Conservation (phyloP, 306 rosid species). For the Corylus heterophylla region DNA sequence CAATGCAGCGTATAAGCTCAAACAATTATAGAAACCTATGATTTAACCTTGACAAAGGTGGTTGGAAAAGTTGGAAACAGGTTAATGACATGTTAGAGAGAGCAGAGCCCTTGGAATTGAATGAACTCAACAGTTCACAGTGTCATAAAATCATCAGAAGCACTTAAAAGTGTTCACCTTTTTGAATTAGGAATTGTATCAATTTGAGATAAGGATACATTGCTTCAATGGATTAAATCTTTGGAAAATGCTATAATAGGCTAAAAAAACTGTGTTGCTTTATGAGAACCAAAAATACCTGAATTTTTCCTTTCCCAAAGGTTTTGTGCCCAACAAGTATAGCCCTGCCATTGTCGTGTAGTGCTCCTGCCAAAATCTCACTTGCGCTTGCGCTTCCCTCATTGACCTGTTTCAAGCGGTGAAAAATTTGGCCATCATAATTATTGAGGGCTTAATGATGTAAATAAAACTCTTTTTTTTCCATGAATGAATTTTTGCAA, state of each 20-base stretch:
- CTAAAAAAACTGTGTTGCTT: not conserved
- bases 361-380: constrained; percentile 95
- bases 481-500: too few relatives aligned
- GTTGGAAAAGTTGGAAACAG: not conserved
- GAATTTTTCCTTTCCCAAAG: constrained; percentile 98
- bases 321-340: constrained; percentile 87
- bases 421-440: not conserved
- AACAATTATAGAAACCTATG: not conserved
- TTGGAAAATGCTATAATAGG: not conserved
- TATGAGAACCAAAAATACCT: constrained; percentile 46
- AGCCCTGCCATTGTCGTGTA: constrained; percentile 91
- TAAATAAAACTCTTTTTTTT: not conserved
- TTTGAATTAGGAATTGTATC: not conserved
- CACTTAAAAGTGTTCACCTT: not conserved
- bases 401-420: constrained; percentile 61
- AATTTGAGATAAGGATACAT: not conserved
- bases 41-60: not conserved
- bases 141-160: not conserved
- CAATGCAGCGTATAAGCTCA: constrained; percentile 3
- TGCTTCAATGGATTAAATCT: not conserved
- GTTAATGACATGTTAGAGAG: not conserved
- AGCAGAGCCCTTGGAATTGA: too few relatives aligned
- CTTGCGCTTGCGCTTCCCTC: constrained; percentile 99
- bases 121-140: too few relatives aligned
- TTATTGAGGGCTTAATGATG: not conserved